Evolutionary conservation across 345 rosid genomes (phyloP).

Genomic region (Euclidium syriacum): DNA sequence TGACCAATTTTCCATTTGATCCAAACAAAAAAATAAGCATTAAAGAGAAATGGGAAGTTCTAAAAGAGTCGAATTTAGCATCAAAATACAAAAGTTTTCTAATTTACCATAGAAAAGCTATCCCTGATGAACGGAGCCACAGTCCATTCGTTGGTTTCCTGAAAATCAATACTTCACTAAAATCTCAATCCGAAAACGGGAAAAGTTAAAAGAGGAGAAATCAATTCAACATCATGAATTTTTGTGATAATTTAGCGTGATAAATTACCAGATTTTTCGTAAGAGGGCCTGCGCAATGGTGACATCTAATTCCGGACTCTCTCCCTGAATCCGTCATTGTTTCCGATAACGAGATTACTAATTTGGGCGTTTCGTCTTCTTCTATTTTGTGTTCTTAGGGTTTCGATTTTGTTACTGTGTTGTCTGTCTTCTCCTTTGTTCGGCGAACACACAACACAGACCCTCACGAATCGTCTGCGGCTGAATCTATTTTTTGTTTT

Average conservation of each 20-base stretch:
- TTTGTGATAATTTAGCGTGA: no score
- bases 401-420: background rate
- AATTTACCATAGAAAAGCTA: constrained; percentile 82
- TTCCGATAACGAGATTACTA: no score
- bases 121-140: constrained; percentile 77
- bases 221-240: no score
- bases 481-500: background rate
- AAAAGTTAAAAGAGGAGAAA: no score
- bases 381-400: background rate
- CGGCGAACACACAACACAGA: background rate
- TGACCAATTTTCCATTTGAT: no score
- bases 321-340: constrained; percentile 43
- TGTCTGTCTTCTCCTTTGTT: background rate
- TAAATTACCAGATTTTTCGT: constrained; percentile 75
- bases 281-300: constrained; percentile 95
- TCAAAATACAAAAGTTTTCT: background rate
- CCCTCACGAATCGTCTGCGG: background rate
- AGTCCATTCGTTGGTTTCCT: constrained; percentile 90
- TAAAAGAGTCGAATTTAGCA: background rate
- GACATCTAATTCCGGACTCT: constrained; percentile 40
- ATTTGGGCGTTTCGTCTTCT: no score
- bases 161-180: constrained; percentile 28
- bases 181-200: no score
- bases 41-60: no score
- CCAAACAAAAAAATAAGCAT: background rate